phyloP scores from a whole-genome alignment of 179 eudicot species.

The Carnegiea gigantea region DNA sequence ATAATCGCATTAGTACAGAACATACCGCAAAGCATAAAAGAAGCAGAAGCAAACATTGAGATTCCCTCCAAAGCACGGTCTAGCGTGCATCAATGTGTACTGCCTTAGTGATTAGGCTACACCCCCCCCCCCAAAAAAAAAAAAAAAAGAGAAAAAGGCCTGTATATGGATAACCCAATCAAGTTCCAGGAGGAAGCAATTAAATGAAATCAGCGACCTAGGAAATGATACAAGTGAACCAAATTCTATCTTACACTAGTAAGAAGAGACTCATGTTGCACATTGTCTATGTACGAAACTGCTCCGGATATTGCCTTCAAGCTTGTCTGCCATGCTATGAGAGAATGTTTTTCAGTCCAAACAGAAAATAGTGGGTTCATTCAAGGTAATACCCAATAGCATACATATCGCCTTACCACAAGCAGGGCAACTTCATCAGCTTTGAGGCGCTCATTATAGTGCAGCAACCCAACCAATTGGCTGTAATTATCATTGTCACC shows the following conservation, averaged over 20 bases:
- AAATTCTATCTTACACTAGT: conserved; percentile 47
- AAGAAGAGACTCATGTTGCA: conserved; percentile 60
- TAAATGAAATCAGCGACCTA: neutral
- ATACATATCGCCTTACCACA: conserved; percentile 42
- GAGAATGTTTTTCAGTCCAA: neutral
- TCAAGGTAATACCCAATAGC: neutral
- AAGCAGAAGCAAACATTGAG: neutral
- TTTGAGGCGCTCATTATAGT: conserved; percentile 38
- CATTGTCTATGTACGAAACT: conserved; percentile 54
- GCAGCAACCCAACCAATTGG: conserved; percentile 56
- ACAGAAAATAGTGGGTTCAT: neutral
- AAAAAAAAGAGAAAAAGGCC: neutral
- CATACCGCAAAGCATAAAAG: too few relatives aligned
- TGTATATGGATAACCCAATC: neutral
- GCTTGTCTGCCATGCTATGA: conserved; percentile 49
- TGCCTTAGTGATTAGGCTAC: too few relatives aligned
- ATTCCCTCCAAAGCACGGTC: neutral
- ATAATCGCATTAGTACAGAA: neutral
- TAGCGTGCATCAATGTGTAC: neutral
- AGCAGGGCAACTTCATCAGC: conserved; percentile 68
- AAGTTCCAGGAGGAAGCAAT: neutral
- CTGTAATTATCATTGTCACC: conserved; percentile 56
- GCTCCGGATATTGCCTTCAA: conserved; percentile 74
- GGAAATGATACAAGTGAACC: neutral
- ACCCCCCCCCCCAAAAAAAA: neutral